phyloP scores from a whole-genome alignment of 345 rosid genomes.

The Acer negundo region DNA sequence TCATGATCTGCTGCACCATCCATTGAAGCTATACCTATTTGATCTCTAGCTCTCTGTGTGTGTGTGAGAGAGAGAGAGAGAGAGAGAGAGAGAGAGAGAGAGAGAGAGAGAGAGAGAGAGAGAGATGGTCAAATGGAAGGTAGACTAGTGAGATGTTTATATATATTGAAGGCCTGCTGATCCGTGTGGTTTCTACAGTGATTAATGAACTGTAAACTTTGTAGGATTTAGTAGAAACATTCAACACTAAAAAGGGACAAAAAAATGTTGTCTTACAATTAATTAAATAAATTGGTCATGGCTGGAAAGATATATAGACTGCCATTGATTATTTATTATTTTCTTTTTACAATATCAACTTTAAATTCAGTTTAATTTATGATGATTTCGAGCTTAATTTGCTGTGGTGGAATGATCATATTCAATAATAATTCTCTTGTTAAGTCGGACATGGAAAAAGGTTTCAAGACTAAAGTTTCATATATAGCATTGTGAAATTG shows the following conservation, averaged over 20 bases:
- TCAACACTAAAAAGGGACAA: slow-evolving; percentile 24
- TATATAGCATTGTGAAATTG: too few relatives aligned
- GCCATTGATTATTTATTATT: background rate
- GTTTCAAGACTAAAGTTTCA: too few relatives aligned
- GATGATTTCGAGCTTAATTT: slow-evolving; percentile 1
- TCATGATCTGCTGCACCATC: slow-evolving; percentile 5
- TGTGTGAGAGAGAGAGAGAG: too few relatives aligned
- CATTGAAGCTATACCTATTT: slow-evolving; percentile 15
- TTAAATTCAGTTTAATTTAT: background rate
- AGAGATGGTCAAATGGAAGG: slow-evolving; percentile 22
- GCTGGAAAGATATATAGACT: background rate
- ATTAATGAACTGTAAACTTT: slow-evolving; percentile 11
- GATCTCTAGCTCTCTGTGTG: too few relatives aligned
- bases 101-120: slow-evolving; percentile 3
- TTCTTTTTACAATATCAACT: background rate
- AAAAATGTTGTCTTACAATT: slow-evolving; percentile 13
- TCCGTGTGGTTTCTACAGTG: background rate
- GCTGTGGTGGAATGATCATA: too few relatives aligned
- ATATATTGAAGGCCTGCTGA: slow-evolving; percentile 21
- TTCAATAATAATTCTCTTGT: too few relatives aligned
- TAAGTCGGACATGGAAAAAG: too few relatives aligned
- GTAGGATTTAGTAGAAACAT: slow-evolving; percentile 11
- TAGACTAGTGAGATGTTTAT: slow-evolving; percentile 8
- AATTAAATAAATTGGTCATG: background rate
- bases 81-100: slow-evolving; percentile 2